Conservation (phyloP, 208 protist species). For the Entamoeba invadens region DNA sequence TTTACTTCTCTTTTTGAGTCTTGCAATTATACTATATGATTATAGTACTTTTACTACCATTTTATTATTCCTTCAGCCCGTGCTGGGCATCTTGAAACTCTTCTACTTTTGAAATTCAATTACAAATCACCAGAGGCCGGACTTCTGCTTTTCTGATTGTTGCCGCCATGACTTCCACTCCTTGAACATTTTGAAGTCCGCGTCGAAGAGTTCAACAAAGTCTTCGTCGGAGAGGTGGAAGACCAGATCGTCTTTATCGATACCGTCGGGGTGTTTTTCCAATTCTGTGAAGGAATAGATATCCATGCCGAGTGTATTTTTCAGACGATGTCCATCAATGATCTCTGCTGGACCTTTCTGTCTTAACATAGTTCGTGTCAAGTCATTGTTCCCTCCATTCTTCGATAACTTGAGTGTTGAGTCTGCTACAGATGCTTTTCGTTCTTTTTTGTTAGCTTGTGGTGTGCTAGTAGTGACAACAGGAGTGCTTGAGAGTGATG, state of each 20-base stretch:
- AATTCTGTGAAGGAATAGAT: not conserved
- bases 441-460: not conserved
- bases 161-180: not conserved
- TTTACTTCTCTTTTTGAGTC: too few species aligned
- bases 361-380: not conserved
- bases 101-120: too few species aligned
- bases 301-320: not conserved
- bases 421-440: not conserved
- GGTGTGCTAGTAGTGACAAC: not conserved
- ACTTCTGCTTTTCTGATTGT: not conserved
- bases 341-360: not conserved
- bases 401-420: not conserved
- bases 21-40: too few species aligned
- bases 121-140: not conserved
- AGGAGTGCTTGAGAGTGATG: not conserved
- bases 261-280: not conserved
- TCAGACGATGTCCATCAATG: not conserved
- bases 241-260: not conserved
- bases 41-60: too few species aligned
- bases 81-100: too few species aligned
- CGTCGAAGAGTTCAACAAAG: not conserved
- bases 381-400: not conserved
- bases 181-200: not conserved
- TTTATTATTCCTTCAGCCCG: too few species aligned
- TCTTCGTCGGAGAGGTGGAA: not conserved